These are phyloP conservation scores for Nissolia schottii DNA, from an alignment of 306 rosid species.

Conservation along the genomic window DNA sequence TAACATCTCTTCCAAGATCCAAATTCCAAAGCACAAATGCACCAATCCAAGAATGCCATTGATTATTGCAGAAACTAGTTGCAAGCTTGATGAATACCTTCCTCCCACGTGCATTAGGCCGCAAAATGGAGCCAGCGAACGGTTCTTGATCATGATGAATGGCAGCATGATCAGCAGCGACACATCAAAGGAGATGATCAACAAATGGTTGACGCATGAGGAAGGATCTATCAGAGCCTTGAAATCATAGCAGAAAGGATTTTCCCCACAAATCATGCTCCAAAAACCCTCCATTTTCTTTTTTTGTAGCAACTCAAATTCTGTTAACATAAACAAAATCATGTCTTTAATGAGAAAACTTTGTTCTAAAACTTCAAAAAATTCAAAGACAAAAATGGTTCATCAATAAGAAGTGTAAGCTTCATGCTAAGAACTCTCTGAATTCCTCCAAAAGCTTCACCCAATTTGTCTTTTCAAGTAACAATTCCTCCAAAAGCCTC, in stretches of 20 bases:
- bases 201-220: slow-evolving; percentile 40
- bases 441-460: too few species aligned
- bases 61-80: slow-evolving; percentile 33
- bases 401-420: neutral
- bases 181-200: slow-evolving; percentile 36
- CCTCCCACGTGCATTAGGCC: neutral
- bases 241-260: slow-evolving; percentile 21
- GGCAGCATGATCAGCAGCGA: slow-evolving; percentile 41
- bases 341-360: neutral
- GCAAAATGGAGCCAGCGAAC: slow-evolving; percentile 15
- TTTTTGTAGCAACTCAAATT: slow-evolving; percentile 14
- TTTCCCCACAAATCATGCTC: slow-evolving; percentile 46
- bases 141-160: slow-evolving; percentile 31
- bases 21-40: slow-evolving; percentile 49
- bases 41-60: slow-evolving; percentile 46
- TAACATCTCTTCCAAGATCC: slow-evolving; percentile 48
- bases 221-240: slow-evolving; percentile 39
- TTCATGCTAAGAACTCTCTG: too few species aligned
- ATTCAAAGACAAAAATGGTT: neutral
- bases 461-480: too few species aligned
- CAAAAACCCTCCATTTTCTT: slow-evolving; percentile 41
- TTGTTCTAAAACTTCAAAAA: neutral
- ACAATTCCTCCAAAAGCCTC: too few species aligned
- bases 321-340: slow-evolving; percentile 15
- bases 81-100: slow-evolving; percentile 39